Evolutionary conservation across 257 asterid genomes (phyloP).

Genomic region (Solanum appendiculatum): DNA sequence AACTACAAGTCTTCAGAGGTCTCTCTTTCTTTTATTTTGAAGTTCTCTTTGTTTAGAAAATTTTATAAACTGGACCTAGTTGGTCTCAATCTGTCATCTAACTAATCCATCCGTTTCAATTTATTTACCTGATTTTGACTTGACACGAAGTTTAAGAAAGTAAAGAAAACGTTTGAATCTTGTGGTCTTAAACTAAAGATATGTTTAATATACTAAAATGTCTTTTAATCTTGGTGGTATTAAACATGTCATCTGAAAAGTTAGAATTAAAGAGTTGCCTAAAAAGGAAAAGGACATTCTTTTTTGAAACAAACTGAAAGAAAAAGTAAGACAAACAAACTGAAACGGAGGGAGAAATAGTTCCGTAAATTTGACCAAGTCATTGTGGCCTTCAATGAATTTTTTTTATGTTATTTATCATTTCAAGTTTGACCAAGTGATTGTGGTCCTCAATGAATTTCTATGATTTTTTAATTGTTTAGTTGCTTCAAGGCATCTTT

Average conservation of each 20-base stretch:
- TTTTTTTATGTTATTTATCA: not conserved
- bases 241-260: too few relatives aligned
- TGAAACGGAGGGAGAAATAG: not conserved
- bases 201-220: too few relatives aligned
- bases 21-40: not conserved
- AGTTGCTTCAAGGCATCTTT: not conserved
- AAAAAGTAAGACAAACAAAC: not conserved
- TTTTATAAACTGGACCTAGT: not conserved
- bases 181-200: too few relatives aligned
- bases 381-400: not conserved
- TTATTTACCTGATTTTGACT: too few relatives aligned
- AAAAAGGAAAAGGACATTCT: too few relatives aligned
- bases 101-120: not conserved
- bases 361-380: not conserved
- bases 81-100: not conserved
- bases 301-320: too few relatives aligned
- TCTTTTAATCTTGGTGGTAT: too few relatives aligned
- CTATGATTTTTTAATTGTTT: not conserved
- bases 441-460: not conserved
- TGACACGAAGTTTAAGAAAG: too few relatives aligned
- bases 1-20: not conserved
- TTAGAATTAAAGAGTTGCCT: too few relatives aligned
- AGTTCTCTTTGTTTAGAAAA: not conserved
- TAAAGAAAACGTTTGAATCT: too few relatives aligned
- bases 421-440: not conserved